Percentiles rank a stretch among this genome's conserved stretches.
These are phyloP conservation scores for Chlorella vulgaris DNA, from an alignment of 139 green algal species.

Conservation along the genomic window DNA sequence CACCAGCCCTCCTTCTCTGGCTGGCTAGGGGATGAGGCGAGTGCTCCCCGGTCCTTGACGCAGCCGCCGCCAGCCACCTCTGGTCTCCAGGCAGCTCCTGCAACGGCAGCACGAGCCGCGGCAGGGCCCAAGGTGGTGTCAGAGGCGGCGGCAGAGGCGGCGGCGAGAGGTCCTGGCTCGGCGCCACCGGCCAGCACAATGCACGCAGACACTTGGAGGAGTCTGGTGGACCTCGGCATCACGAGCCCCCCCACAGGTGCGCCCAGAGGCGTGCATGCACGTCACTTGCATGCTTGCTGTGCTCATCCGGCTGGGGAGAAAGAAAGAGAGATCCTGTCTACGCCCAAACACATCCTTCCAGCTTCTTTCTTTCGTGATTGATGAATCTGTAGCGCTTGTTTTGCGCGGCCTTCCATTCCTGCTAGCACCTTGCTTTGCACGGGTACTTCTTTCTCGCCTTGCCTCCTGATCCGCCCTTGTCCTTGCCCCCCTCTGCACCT, in stretches of 20 bases:
- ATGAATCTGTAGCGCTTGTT: too few relatives aligned
- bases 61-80: too few relatives aligned
- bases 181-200: constrained; percentile 7
- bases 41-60: neutral
- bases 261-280: neutral
- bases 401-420: neutral
- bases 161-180: neutral
- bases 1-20: neutral
- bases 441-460: neutral
- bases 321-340: too few relatives aligned
- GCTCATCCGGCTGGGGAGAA: too few relatives aligned
- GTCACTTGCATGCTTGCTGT: neutral
- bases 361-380: too few relatives aligned
- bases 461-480: neutral
- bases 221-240: constrained; percentile 27
- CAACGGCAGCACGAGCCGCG: neutral
- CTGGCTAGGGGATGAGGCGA: neutral
- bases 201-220: constrained; percentile 28
- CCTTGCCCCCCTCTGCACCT: neutral
- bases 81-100: too few relatives aligned
- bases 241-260: constrained; percentile 18
- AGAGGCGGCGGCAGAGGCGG: neutral
- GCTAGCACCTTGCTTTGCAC: neutral
- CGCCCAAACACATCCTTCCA: too few relatives aligned
- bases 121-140: neutral